Base-by-base conservation (phyloP, 495 filamentous ascomycete genomes). In the Polyplosphaeria fusca region DNA sequence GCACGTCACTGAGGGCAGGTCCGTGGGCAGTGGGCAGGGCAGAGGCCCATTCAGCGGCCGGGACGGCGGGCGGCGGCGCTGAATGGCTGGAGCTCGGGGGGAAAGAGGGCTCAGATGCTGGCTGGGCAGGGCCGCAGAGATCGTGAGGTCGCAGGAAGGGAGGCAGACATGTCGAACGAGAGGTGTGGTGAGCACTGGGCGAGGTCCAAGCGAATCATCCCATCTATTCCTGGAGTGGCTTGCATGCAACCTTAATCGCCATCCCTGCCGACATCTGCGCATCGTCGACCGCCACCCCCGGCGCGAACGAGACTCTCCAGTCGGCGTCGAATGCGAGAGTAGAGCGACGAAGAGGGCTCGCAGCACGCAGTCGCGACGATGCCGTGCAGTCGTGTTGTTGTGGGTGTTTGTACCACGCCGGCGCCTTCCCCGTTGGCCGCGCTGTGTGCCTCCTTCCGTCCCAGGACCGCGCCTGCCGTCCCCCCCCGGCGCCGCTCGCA, bases 141-240 rank as follows among this genome's bases (percentile, higher is more conserved):
- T 30, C 3, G 44, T 53, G 54, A 5, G 38, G 46, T 43, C 20
- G 54, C 37, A 50, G 46, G 54, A 7, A 50, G 46, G 54, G 45
- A 50, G 46, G 43, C 42, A 56, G 52, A 54, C 23, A 25, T 13
- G 19, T 19, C 27, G 30, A 22, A 14, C 14, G 26, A 14, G 42
- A 45, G 25, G 55, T 59, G 40, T 59, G 47, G 55, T 50, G 54
- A 52, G 60, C 60, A 27, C 45, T 32, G 46, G 40, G 25, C 19
- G 37, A 23, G 52, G 4, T 27, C 35, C 47, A 53, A 52, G 53
- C 47, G 53, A 52, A 22, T 42, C 19, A 52, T 48, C 40, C 53
- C 51, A 51, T 55, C 58, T 62, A 62, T 62, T 62, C 58, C 52
- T 57, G 60, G 60, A 35, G 60, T 63, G 60, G 60, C 60, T 58